Percentiles rank a stretch among this genome's conserved stretches.
These are phyloP conservation scores for Clonostachys byssicola DNA, from an alignment of 2,329 filamentous ascomycete species.

Conservation along the genomic window DNA sequence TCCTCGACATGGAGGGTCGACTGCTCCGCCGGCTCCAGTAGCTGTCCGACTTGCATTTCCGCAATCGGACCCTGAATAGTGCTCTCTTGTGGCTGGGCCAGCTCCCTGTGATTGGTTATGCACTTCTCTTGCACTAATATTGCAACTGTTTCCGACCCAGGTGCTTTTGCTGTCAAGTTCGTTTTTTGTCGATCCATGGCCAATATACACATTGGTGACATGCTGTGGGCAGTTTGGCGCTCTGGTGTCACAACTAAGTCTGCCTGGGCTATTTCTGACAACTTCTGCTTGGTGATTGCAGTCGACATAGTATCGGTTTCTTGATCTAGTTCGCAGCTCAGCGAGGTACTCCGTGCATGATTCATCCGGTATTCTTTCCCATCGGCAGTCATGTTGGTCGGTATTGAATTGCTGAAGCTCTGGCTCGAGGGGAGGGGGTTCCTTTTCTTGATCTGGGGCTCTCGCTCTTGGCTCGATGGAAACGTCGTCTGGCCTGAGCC, in stretches of 20 bases:
- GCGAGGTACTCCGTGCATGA: constrained; percentile 1
- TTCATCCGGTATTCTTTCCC: not conserved
- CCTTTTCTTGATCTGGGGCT: not conserved
- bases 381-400: not conserved
- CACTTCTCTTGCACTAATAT: too few relatives aligned
- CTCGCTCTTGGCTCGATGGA: constrained; percentile 8
- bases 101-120: too few relatives aligned
- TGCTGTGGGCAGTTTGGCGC: constrained; percentile 9
- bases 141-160: too few relatives aligned
- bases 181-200: constrained; percentile 1
- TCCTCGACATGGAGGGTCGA: too few relatives aligned
- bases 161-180: not conserved
- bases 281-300: not conserved
- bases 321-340: not conserved
- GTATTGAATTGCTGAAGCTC: not conserved
- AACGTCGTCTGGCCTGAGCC: constrained; percentile 32
- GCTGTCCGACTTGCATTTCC: too few relatives aligned
- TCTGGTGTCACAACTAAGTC: not conserved
- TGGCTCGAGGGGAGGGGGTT: not conserved
- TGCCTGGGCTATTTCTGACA: not conserved
- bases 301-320: constrained; percentile 1
- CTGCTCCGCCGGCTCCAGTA: too few relatives aligned
- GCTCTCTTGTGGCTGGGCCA: too few relatives aligned
- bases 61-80: too few relatives aligned
- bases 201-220: constrained; percentile 18